Evolutionary conservation across 2,329 filamentous ascomycete species (phyloP).

Genomic region (Coniochaeta prunicola): DNA sequence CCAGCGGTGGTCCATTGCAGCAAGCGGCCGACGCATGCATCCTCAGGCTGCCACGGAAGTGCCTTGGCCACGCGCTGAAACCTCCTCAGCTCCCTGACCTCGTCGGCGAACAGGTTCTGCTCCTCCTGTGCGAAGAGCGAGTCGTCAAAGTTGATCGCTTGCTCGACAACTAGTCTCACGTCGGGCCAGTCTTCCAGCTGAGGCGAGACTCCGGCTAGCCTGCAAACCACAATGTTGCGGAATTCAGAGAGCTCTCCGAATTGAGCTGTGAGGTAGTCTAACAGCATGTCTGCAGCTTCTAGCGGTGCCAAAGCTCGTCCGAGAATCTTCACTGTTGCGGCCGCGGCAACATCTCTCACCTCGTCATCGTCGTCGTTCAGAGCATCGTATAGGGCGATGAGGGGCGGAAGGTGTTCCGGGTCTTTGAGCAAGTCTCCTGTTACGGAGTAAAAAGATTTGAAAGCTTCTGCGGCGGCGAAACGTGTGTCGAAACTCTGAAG

Average conservation of each 20-base stretch:
- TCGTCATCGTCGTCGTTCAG: slow-evolving; percentile 92
- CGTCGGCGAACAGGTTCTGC: slow-evolving; percentile 89
- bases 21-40: not conserved
- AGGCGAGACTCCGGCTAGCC: slow-evolving; percentile 28
- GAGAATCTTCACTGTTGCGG: slow-evolving; percentile 39
- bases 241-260: slow-evolving; percentile 31
- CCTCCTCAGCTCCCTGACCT: slow-evolving; percentile 62
- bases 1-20: slow-evolving; percentile 11
- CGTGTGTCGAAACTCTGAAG: slow-evolving; percentile 57
- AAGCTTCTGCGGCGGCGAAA: slow-evolving; percentile 48
- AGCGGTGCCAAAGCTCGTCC: slow-evolving; percentile 34
- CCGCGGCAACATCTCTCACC: slow-evolving; percentile 59
- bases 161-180: slow-evolving; percentile 30
- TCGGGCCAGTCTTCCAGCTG: slow-evolving; percentile 15
- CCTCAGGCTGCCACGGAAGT: slow-evolving; percentile 3
- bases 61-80: slow-evolving; percentile 46
- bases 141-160: slow-evolving; percentile 48
- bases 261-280: slow-evolving; percentile 30
- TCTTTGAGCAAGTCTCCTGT: slow-evolving; percentile 18
- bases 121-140: slow-evolving; percentile 82
- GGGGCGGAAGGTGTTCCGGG: slow-evolving; percentile 41
- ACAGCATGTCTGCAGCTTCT: slow-evolving; percentile 37
- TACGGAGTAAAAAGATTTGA: slow-evolving; percentile 40
- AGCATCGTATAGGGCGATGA: slow-evolving; percentile 64
- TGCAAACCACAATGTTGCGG: slow-evolving; percentile 28